phyloP scores from a whole-genome alignment of 73 alveolate genomes.

The Paraurostyla sp. region DNA sequence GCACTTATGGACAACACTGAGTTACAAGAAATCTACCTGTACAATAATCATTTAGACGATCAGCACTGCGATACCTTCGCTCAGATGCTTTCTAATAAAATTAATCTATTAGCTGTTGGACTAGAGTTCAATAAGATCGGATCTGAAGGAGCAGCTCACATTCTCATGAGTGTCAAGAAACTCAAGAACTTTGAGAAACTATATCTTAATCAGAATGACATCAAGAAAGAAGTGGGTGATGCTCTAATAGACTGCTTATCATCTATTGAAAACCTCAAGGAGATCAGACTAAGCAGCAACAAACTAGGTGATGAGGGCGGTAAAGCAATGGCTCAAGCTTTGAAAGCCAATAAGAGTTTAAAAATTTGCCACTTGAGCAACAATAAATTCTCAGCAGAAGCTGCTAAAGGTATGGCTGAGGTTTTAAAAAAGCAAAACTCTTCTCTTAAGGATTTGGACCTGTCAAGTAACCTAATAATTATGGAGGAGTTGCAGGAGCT shows the following conservation, averaged over 20 bases:
- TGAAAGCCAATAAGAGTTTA: constrained; percentile 38
- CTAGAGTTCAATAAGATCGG: constrained; percentile 70
- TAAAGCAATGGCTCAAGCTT: constrained; percentile 37
- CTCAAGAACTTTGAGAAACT: constrained; percentile 63
- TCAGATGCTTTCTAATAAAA: constrained; percentile 46
- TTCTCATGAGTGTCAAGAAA: constrained; percentile 14
- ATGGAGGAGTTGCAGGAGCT: constrained; percentile 74
- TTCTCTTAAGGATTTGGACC: constrained; percentile 63
- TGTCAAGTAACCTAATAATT: constrained; percentile 61
- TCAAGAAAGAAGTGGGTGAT: constrained; percentile 45
- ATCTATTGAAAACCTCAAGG: constrained; percentile 33
- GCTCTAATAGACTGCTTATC: constrained; percentile 47
- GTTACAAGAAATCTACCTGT: constrained; percentile 59
- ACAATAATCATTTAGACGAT: constrained; percentile 61
- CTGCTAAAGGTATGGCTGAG: constrained; percentile 60
- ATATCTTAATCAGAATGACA: constrained; percentile 66
- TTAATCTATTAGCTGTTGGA: constrained; percentile 47
- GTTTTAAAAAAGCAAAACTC: constrained; percentile 13
- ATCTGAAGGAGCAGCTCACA: constrained; percentile 59
- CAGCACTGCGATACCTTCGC: constrained; percentile 49
- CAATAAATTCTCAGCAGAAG: constrained; percentile 68
- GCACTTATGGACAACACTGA: constrained; percentile 56
- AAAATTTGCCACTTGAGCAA: constrained; percentile 47
- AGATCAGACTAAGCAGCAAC: constrained; percentile 64
- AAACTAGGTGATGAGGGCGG: constrained; percentile 72